Base-by-base conservation (phyloP, 345 rosid genomes). In the Eucalyptus fibrosa region DNA sequence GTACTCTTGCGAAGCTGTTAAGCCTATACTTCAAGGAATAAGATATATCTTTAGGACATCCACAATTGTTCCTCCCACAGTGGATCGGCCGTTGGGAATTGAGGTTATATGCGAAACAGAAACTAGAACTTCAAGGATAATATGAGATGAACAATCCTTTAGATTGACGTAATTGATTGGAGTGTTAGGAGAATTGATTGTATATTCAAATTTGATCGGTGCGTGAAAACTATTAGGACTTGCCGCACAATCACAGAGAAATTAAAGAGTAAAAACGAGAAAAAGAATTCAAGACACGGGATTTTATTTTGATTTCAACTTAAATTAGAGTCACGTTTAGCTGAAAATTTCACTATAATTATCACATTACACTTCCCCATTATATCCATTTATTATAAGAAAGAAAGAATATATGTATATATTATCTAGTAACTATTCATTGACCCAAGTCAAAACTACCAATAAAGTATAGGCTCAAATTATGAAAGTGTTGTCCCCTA, bases 201-300 rank as follows among this genome's bases (percentile, higher is more conserved):
- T 16, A 14, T 65, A 7, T n/a, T 65, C 40, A 65, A 65, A 65
- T 65, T 65, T n/a, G 77, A 65, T 65, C 3, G 5, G 21, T 65
- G 40, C 0, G 1, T n/a, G 77, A 53, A 53, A 53, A 53, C 26
- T 53, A 53, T 21, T 53, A 53, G 59, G 59, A 19, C 59, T 53
- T 53, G 59, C 59, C 0, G 2, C 59, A 53, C 59, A 53, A 53
- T 8, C 59, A 53, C 11, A 19, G 0, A 53, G 59, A 53, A 19
- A 53, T 53, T 53, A 53, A 53, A 53, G 5, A 53, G 59, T 53
- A 53, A 53, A 53, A 8, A 9, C 24, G 1, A 53, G 59, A 53
- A 53, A 53, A 53, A 53, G 24, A 53, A 3, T 8, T 53, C 0
- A 11, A 53, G 2, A 53, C 11, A 2, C 1, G 1, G 24, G 59